A percentile compares a stretch with the other conserved stretches of the same genome.
phyloP scores from a whole-genome alignment of 2,329 filamentous ascomycete species.

The Cytospora chrysosperma region DNA sequence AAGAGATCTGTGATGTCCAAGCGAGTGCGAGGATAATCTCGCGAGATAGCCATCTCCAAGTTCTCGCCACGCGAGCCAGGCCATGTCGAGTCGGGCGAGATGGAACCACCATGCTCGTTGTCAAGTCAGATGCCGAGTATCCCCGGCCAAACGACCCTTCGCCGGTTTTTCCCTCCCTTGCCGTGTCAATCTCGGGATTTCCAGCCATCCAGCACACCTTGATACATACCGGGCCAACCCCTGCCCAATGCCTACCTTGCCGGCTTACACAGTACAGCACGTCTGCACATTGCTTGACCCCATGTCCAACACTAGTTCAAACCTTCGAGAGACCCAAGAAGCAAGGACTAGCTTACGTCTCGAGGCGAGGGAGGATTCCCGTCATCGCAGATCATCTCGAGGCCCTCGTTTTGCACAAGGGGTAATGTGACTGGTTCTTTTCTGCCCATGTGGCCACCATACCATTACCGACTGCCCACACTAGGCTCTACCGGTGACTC shows the following conservation, averaged over 20 bases:
- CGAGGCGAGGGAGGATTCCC: background rate
- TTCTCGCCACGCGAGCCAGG: background rate
- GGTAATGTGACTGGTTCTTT: background rate
- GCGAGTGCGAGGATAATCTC: slow-evolving; percentile 13
- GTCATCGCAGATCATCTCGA: slow-evolving; percentile 4
- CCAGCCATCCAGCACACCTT: slow-evolving; percentile 8
- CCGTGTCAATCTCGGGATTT: slow-evolving; percentile 14
- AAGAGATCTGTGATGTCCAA: background rate
- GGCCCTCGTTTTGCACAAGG: background rate
- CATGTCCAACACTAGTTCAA: background rate
- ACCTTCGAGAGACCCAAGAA: background rate
- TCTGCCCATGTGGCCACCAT: background rate
- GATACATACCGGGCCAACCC: background rate
- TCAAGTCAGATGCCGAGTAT: background rate
- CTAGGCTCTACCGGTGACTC: background rate
- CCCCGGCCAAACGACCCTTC: background rate
- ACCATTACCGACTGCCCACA: background rate
- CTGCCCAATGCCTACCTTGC: slow-evolving; percentile 6
- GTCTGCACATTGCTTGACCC: background rate
- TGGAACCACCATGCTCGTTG: background rate
- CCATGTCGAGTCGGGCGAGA: background rate
- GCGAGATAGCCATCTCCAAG: background rate
- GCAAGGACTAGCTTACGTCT: background rate
- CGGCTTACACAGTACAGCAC: background rate
- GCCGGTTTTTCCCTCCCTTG: background rate